Conservation (phyloP, 352 stramenopile species). For the Peronospora belbahrii region DNA sequence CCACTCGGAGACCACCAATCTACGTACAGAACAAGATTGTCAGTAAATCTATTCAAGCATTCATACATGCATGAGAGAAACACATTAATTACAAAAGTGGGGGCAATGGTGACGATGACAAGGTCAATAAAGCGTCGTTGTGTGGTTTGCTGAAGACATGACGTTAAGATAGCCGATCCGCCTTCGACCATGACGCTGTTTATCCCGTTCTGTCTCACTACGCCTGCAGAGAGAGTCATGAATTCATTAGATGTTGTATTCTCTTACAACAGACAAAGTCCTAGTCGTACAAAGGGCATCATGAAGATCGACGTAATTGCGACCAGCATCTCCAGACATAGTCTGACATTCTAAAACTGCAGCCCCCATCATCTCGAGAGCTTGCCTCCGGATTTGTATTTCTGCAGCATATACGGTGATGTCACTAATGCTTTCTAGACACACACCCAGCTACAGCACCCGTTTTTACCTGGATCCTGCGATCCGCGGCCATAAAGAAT, state of each 20-base stretch:
- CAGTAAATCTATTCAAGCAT: not conserved
- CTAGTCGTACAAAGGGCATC: slow-evolving; percentile 40
- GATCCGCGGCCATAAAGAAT: slow-evolving; percentile 35
- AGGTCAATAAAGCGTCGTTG: slow-evolving; percentile 46
- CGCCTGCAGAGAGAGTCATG: slow-evolving; percentile 14
- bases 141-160: slow-evolving; percentile 41
- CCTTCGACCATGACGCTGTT: slow-evolving; percentile 80
- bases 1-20: slow-evolving; percentile 54
- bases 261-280: not conserved
- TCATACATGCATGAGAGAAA: not conserved
- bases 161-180: slow-evolving; percentile 63
- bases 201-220: slow-evolving; percentile 34
- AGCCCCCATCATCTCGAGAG: slow-evolving; percentile 40
- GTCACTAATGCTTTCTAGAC: slow-evolving; percentile 1
- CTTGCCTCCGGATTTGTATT: slow-evolving; percentile 22
- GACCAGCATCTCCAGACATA: slow-evolving; percentile 6
- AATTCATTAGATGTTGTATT: not conserved
- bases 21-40: slow-evolving; percentile 9
- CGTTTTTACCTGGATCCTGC: slow-evolving; percentile 18
- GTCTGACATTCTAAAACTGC: slow-evolving; percentile 34
- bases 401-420: slow-evolving; percentile 16
- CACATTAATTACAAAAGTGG: slow-evolving; percentile 57
- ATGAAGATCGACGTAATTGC: slow-evolving; percentile 43
- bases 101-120: slow-evolving; percentile 72
- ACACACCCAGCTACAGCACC: not conserved